Evolutionary conservation across 2,329 filamentous ascomycete species (phyloP).

Genomic region (Aureobasidium sp.): DNA sequence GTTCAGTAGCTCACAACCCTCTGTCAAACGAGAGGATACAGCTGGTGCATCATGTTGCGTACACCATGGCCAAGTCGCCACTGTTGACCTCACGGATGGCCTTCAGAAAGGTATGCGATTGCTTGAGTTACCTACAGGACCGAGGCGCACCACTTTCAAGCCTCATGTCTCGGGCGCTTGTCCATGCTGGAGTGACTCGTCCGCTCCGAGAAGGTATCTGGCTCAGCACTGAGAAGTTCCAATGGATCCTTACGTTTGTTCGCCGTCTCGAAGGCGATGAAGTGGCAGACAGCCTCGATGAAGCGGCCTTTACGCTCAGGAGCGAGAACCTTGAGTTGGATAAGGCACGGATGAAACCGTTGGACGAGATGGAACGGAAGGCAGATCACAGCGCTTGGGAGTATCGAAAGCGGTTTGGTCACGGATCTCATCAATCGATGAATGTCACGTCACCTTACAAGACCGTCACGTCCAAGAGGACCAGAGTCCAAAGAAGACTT

Average conservation of each 20-base stretch:
- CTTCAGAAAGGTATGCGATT: slow-evolving; percentile 41
- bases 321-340: not conserved
- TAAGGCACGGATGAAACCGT: not conserved
- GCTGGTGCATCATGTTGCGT: slow-evolving; percentile 40
- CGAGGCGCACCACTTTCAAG: slow-evolving; percentile 38
- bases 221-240: slow-evolving; percentile 31
- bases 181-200: slow-evolving; percentile 43
- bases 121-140: slow-evolving; percentile 39
- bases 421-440: not conserved
- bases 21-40: slow-evolving; percentile 33
- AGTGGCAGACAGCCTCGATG: slow-evolving; percentile 32
- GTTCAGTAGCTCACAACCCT: slow-evolving; percentile 14
- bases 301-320: slow-evolving; percentile 13
- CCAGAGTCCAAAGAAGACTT: not conserved
- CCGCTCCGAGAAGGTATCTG: slow-evolving; percentile 32
- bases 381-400: not conserved
- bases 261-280: slow-evolving; percentile 36
- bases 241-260: slow-evolving; percentile 41
- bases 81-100: slow-evolving; percentile 35
- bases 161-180: slow-evolving; percentile 42
- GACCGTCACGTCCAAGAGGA: not conserved
- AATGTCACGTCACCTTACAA: not conserved
- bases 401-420: slow-evolving; percentile 1
- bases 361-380: not conserved
- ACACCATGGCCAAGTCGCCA: slow-evolving; percentile 35